phyloP scores from a whole-genome alignment of 345 rosid genomes.

The Syzygium grande region DNA sequence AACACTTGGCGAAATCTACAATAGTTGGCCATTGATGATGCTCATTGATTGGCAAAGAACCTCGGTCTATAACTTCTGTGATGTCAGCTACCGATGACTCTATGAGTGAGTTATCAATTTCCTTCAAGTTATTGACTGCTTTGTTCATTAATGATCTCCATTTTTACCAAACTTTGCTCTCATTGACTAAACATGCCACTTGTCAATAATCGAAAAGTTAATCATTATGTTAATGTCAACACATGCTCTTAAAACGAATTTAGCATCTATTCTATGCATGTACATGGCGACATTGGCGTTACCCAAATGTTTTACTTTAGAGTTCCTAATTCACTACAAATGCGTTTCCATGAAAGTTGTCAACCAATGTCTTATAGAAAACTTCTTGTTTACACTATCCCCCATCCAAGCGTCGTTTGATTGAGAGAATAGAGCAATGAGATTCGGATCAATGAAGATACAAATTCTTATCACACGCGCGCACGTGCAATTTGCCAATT shows the following conservation, averaged over 20 bases:
- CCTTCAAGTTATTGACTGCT: neutral
- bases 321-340: neutral
- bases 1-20: neutral
- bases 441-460: neutral
- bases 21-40: neutral
- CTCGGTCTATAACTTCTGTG: neutral
- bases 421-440: neutral
- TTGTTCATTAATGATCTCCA: neutral
- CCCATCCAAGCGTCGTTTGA: neutral
- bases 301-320: neutral
- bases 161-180: neutral
- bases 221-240: no score
- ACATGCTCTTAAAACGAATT: neutral
- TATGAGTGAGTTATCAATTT: neutral
- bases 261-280: neutral
- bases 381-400: neutral
- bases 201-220: neutral
- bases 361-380: neutral
- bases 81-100: neutral
- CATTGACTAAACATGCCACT: neutral
- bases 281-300: neutral
- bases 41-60: neutral
- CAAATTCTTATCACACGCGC: neutral
- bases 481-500: neutral
- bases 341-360: neutral